phyloP scores from a whole-genome alignment of 129 eudicot species.

The Logfia minima region DNA sequence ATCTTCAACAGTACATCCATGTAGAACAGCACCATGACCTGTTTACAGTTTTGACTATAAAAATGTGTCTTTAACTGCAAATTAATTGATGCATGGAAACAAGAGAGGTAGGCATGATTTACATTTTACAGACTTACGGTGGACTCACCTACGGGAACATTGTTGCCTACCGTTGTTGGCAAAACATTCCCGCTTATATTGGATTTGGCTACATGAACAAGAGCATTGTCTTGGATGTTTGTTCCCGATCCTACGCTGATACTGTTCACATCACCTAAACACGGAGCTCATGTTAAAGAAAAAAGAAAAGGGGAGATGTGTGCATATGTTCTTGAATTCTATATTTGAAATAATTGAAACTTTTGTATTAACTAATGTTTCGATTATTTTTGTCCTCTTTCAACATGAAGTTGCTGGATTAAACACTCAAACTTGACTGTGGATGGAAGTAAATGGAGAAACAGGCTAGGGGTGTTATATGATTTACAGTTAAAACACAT shows the following conservation, averaged over 20 bases:
- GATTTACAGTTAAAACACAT: background rate
- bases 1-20: slow-evolving; percentile 87
- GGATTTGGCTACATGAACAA: slow-evolving; percentile 93
- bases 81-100: slow-evolving; percentile 1
- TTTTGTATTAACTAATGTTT: background rate
- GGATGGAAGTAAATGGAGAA: background rate
- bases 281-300: slow-evolving; percentile 18
- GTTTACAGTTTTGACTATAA: slow-evolving; percentile 20
- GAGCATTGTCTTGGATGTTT: slow-evolving; percentile 92
- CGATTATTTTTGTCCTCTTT: background rate
- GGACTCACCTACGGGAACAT: slow-evolving; percentile 86
- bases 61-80: slow-evolving; percentile 16
- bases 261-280: slow-evolving; percentile 87
- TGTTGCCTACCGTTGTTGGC: slow-evolving; percentile 85
- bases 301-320: background rate
- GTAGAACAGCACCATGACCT: slow-evolving; percentile 91
- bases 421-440: background rate
- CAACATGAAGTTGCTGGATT: background rate
- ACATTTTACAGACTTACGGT: background rate
- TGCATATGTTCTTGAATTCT: background rate
- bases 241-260: slow-evolving; percentile 86
- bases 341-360: background rate
- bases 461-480: background rate
- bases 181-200: slow-evolving; percentile 81
- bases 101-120: background rate